These are phyloP conservation scores for Candida frijolesensis DNA, from an alignment of 1,139 yeast species.

Conservation along the genomic window DNA sequence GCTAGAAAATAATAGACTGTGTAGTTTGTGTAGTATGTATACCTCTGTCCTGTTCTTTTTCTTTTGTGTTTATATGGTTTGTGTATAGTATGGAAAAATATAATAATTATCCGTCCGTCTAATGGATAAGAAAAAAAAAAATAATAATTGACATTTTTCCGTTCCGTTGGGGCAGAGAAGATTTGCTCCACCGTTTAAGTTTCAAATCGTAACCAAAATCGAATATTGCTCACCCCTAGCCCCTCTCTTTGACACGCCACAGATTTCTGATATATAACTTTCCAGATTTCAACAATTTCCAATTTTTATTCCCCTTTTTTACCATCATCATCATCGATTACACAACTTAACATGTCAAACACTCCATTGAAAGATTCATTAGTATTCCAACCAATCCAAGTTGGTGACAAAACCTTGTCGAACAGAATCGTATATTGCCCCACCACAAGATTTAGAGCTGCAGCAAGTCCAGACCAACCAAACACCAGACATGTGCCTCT, in stretches of 20 bases:
- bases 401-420: constrained; percentile 38
- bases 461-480: constrained; percentile 19
- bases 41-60: too few species aligned
- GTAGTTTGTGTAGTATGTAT: background rate
- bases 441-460: constrained; percentile 54
- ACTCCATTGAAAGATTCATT: constrained; percentile 23
- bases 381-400: constrained; percentile 50
- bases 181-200: too few species aligned
- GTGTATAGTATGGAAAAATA: background rate
- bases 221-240: too few species aligned
- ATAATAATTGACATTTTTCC: too few species aligned
- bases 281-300: background rate
- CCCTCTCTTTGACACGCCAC: background rate
- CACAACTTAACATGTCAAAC: constrained; percentile 4
- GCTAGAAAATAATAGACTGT: background rate
- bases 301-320: background rate
- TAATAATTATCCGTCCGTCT: background rate
- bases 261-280: background rate
- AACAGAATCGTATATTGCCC: constrained; percentile 57
- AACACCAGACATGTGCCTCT: constrained; percentile 38
- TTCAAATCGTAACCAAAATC: too few species aligned
- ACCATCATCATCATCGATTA: background rate
- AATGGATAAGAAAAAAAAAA: background rate
- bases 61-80: too few species aligned
- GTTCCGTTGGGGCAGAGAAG: too few species aligned